phyloP scores from a whole-genome alignment of 225 moss, liverwort and hornwort genomes.

The Rhytidiadelphus loreus region DNA sequence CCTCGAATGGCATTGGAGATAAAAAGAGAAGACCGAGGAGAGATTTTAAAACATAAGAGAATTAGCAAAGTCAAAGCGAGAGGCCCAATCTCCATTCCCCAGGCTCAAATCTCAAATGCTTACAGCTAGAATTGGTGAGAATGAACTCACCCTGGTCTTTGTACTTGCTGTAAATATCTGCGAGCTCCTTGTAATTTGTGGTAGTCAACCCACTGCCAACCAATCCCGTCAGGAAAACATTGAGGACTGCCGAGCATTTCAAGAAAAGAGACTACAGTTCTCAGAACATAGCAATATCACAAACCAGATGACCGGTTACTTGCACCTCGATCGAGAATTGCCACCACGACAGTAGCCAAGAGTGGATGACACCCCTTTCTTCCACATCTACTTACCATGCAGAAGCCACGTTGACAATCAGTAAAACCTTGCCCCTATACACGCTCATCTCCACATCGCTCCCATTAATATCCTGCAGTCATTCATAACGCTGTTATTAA shows the following conservation, averaged over 20 bases:
- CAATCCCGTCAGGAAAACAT: not conserved
- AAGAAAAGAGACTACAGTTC: not conserved
- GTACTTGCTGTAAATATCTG: conserved; percentile 49
- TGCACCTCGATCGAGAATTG: not conserved
- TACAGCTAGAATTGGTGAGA: not conserved
- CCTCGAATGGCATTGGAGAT: not conserved
- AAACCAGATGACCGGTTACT: not conserved
- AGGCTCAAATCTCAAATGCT: not conserved
- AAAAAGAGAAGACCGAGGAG: not conserved
- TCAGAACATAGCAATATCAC: not conserved
- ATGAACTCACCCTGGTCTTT: conserved; percentile 36
- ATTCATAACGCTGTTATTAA: not conserved
- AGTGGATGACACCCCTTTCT: not conserved
- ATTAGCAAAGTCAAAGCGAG: not conserved
- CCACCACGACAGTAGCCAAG: not conserved
- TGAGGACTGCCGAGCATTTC: not conserved
- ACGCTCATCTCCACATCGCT: conserved; percentile 54
- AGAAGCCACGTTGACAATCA: conserved; percentile 93
- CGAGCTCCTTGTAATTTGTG: conserved; percentile 71
- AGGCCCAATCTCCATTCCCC: not conserved
- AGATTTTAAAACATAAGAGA: not conserved
- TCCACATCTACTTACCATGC: conserved; percentile 42
- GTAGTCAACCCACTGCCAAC: conserved; percentile 64
- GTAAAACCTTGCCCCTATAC: conserved; percentile 80
- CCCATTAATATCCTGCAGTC: conserved; percentile 57